Conservation (phyloP, 371 early-diverging fungal genomes). For the Apophysomyces sp. region DNA sequence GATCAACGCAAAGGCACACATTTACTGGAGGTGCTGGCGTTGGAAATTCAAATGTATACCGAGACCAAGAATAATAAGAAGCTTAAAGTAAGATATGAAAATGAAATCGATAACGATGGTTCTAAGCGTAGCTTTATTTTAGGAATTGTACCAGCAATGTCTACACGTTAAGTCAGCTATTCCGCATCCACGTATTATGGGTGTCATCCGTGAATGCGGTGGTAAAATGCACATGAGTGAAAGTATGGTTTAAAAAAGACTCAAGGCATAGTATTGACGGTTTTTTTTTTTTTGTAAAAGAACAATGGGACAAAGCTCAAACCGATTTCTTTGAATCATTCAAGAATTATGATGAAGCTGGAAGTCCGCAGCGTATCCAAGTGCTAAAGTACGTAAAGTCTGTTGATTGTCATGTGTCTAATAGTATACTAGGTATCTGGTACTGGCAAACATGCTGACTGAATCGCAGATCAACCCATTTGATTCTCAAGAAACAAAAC, state of each 20-base stretch:
- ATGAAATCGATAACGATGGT: background rate
- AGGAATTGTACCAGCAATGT: slow-evolving; percentile 86
- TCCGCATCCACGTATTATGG: slow-evolving; percentile 96
- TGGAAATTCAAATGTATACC: slow-evolving; percentile 94
- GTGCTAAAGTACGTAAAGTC: slow-evolving; percentile 74
- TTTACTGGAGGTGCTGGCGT: slow-evolving; percentile 84
- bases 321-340: slow-evolving; percentile 96
- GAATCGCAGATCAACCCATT: slow-evolving; percentile 94
- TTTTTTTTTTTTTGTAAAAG: slow-evolving; percentile 23
- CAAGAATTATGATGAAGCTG: slow-evolving; percentile 97
- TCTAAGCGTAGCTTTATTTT: background rate
- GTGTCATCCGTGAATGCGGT: slow-evolving; percentile 94
- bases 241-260: slow-evolving; percentile 43
- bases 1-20: slow-evolving; percentile 91
- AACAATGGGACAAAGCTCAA: slow-evolving; percentile 92
- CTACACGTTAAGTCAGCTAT: slow-evolving; percentile 89
- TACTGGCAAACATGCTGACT: slow-evolving; percentile 93
- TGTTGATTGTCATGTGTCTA: background rate
- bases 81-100: slow-evolving; percentile 58
- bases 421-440: slow-evolving; percentile 64
- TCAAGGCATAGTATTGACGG: background rate
- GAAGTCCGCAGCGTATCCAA: slow-evolving; percentile 87
- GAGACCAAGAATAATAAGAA: slow-evolving; percentile 86
- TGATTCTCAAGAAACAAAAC: slow-evolving; percentile 95
- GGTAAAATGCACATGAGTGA: slow-evolving; percentile 98